Evolutionary conservation across 768 basidiomycete genomes (phyloP).

Genomic region (Ramaria rubella): DNA sequence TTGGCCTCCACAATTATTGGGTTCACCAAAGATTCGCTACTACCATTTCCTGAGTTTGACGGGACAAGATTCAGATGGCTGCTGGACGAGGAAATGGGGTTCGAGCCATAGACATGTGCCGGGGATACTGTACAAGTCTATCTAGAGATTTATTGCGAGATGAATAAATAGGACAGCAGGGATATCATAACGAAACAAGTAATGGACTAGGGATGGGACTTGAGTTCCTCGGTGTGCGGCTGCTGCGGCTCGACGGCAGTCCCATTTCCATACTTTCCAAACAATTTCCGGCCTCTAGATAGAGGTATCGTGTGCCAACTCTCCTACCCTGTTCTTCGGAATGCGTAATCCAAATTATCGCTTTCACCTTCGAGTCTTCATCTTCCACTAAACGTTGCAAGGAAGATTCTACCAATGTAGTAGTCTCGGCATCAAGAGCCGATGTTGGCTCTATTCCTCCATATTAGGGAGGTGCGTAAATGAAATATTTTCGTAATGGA

Average conservation of each 20-base stretch:
- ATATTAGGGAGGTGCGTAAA: background rate
- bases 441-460: slow-evolving; percentile 72
- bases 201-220: no score
- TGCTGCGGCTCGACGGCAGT: background rate
- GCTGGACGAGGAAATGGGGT: slow-evolving; percentile 78
- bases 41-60: slow-evolving; percentile 63
- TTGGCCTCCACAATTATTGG: slow-evolving; percentile 48
- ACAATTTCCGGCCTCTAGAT: slow-evolving; percentile 17
- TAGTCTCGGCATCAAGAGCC: slow-evolving; percentile 69
- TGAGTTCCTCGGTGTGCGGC: background rate
- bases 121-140: no score
- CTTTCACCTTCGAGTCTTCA: slow-evolving; percentile 48
- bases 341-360: slow-evolving; percentile 85
- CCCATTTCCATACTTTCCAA: slow-evolving; percentile 12
- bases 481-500: background rate
- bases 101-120: slow-evolving; percentile 18
- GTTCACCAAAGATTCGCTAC: slow-evolving; percentile 40
- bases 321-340: slow-evolving; percentile 72
- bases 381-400: slow-evolving; percentile 47
- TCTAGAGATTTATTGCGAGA: no score
- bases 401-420: slow-evolving; percentile 56
- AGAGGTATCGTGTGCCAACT: slow-evolving; percentile 64
- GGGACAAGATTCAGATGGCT: slow-evolving; percentile 53
- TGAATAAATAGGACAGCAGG: no score
- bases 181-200: no score